A percentile compares a stretch with the other conserved stretches of the same genome.
phyloP scores from a whole-genome alignment of 2,329 filamentous ascomycete genomes.

The Epichloe scottii region DNA sequence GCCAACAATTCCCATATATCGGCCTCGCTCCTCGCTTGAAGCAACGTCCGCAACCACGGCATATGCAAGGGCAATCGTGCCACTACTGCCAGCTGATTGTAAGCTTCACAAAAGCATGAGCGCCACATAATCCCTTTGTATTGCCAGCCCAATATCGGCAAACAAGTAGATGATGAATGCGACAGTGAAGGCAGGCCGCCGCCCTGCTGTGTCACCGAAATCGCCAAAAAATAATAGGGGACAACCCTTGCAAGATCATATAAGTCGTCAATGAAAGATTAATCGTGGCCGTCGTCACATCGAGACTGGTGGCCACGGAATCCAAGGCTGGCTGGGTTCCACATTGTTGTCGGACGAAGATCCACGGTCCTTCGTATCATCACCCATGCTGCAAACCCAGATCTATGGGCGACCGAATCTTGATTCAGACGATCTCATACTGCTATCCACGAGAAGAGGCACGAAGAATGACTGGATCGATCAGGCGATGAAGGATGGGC shows the following conservation, averaged over 20 bases:
- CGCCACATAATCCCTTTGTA: constrained; percentile 44
- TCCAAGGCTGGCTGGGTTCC: constrained; percentile 20
- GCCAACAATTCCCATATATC: constrained; percentile 58
- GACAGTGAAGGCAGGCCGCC: constrained; percentile 48
- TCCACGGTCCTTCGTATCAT: neutral
- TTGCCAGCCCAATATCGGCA: constrained; percentile 46
- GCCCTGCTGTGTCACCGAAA: constrained; percentile 46
- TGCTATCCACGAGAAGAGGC: no score
- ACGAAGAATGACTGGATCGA: no score
- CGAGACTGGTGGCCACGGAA: constrained; percentile 25
- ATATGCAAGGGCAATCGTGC: constrained; percentile 57
- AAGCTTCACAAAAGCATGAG: constrained; percentile 48
- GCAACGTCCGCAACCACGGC: constrained; percentile 63
- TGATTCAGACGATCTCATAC: no score
- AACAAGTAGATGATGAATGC: constrained; percentile 43
- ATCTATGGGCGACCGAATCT: neutral
- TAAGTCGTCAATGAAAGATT: constrained; percentile 45
- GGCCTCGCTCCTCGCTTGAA: constrained; percentile 55
- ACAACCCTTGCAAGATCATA: constrained; percentile 47
- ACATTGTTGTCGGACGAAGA: neutral
- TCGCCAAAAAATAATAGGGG: constrained; percentile 50
- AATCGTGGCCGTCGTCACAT: constrained; percentile 27
- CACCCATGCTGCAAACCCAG: neutral
- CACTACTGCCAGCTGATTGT: constrained; percentile 52
- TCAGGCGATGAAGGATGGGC: no score